These are phyloP conservation scores for Nitzschia sp. DNA, from an alignment of 108 stramenopile genomes.

Conservation along the genomic window DNA sequence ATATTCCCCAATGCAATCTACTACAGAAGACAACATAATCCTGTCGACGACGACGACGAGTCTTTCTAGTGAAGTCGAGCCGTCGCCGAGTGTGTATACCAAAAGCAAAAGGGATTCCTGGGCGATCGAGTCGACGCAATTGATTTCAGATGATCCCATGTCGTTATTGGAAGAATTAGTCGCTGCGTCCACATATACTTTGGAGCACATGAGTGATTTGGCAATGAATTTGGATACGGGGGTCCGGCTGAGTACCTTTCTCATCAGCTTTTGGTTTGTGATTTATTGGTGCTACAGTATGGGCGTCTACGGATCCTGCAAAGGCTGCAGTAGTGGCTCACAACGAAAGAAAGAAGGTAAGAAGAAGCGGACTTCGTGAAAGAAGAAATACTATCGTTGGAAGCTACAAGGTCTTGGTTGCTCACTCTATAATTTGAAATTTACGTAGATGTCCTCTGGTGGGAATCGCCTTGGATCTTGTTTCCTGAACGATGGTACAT, in stretches of 20 bases:
- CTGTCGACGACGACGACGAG: neutral
- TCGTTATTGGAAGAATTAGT: constrained; percentile 39
- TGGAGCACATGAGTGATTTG: constrained; percentile 50
- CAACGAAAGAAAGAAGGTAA: neutral
- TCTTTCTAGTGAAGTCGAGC: neutral
- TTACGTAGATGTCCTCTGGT: constrained; percentile 39
- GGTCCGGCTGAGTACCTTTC: constrained; percentile 46
- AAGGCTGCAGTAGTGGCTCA: neutral
- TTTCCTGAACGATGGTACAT: constrained; percentile 82
- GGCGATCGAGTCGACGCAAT: neutral
- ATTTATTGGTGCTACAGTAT: constrained; percentile 65
- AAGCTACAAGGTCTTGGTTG: too few species aligned
- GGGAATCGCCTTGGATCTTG: constrained; percentile 74
- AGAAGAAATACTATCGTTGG: too few species aligned
- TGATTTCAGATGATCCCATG: neutral
- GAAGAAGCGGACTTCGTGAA: too few species aligned
- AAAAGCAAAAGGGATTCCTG: neutral
- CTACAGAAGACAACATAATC: neutral
- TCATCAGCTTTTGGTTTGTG: constrained; percentile 51
- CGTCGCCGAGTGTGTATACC: neutral
- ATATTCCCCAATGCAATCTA: too few species aligned
- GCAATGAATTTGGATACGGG: constrained; percentile 34
- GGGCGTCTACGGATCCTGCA: constrained; percentile 22
- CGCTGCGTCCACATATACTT: constrained; percentile 44
- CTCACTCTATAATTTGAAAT: too few species aligned